phyloP scores from a whole-genome alignment of 1,284 basidiomycete genomes.

The Clitocybe nebularis region DNA sequence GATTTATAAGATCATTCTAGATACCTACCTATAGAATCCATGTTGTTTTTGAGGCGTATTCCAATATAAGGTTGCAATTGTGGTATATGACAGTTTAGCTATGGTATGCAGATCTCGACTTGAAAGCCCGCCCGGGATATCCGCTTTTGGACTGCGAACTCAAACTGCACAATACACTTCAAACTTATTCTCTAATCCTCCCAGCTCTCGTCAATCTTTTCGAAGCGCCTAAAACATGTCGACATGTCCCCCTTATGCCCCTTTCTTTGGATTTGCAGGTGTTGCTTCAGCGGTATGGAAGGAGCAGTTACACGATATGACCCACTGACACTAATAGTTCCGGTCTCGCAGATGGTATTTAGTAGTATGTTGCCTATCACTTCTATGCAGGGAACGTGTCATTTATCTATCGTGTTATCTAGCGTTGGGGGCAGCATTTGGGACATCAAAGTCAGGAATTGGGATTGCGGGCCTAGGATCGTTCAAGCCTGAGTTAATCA shows the following conservation, averaged over 20 bases:
- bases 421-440: constrained; percentile 95
- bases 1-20: too few species aligned
- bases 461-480: constrained; percentile 95
- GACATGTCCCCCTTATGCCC: constrained; percentile 75
- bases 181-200: too few species aligned
- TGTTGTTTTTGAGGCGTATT: too few species aligned
- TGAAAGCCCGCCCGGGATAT: too few species aligned
- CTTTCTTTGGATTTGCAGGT: constrained; percentile 84
- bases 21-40: too few species aligned
- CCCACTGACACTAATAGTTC: constrained; percentile 3
- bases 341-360: constrained; percentile 68
- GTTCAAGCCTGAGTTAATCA: constrained; percentile 94
- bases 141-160: too few species aligned
- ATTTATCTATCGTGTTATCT: constrained; percentile 5
- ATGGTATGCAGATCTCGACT: too few species aligned
- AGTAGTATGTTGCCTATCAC: constrained; percentile 54
- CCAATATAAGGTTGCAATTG: too few species aligned
- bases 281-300: constrained; percentile 71
- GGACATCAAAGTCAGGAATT: constrained; percentile 96
- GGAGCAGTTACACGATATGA: constrained; percentile 3
- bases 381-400: constrained; percentile 3
- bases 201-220: constrained; percentile 1
- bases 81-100: too few species aligned
- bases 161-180: too few species aligned
- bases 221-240: constrained; percentile 38